Evolutionary conservation across 2,329 filamentous ascomycete genomes (phyloP), one percentile per base, ranked within the genome.

Genomic region (Fusarium humuli): DNA sequence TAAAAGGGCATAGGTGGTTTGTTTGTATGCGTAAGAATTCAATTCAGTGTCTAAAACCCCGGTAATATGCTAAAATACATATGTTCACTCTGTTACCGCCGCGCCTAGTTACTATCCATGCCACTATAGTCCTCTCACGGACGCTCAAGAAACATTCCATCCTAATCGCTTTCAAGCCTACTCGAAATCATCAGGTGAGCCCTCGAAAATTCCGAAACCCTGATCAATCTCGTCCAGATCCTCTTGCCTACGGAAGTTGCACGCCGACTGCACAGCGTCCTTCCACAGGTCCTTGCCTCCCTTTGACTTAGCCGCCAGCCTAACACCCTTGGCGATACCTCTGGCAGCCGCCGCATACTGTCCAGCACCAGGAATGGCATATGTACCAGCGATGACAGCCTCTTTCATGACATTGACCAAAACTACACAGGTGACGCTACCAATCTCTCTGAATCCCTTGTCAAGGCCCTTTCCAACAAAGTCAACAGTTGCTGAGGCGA

Each of bases 121-220:
- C 32, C 32, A 34, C 18, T 2, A 5, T 18, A 1, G 32, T 34
- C 14, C 8, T 18, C 7, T 34, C 32, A 34, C 32, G 32, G 8
- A 16, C 14, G 14, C 1, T 34, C 32, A 18, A 18, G 32, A 18
- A 34, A 34, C 5, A 34, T 18, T 34, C 32, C 14, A 18, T 34
- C 32, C 14, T 9, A 5, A 34, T 34, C 14, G 32, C 32, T 5
- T 18, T 18, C 32, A 34, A 34, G 18, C 6, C 20, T 44, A 47
- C 44, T 47, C 44, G 4, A 47, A 47, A 5, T 73, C 74, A 7
- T 49, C 29, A 7, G 53, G 53, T 4, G 41, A 22, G 6, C 29
- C 29, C 29, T 46, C 53, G 5, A 56, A 22, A 9, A 56, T 46
- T 7, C 22, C 29, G 14, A 22, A 56, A 6, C 53, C 41, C 27